Base-by-base conservation (phyloP, 208 protist species). In the Crithidia acanthocephali region DNA sequence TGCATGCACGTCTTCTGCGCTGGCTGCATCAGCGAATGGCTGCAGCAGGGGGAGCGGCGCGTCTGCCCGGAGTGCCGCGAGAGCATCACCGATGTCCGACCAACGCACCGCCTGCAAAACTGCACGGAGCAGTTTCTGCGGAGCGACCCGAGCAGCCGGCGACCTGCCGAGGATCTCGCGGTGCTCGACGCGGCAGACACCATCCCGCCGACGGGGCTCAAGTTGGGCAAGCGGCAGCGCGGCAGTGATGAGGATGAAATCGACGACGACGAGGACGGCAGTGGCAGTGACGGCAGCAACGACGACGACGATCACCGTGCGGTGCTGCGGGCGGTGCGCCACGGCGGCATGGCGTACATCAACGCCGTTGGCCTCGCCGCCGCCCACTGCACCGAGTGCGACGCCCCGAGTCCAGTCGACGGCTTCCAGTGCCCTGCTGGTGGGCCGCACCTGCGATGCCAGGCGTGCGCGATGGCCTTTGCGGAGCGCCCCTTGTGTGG, bases 1-100 rank as follows among this genome's bases (percentile, higher is more conserved):
- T 98, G 94, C 61, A 85, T 95, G 80, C 94, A 98, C 81, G 86
- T 89, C 42, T 95, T 94, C 67, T 98, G 94, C 63, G 85, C 86
- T 4, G 60, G 72, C 13, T 98, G 94, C 71, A 84, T 98, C 64
- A 93, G 83, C 64, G 57, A 62, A 35, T 93, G 88, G 86, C 18
- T 95, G n/a, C 57, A 50, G 13, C 33, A 76, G 28, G 70, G 73
- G 0, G 11, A 33, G 16, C 18, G 23, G 5, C 30, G 35, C 45
- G 83, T 48, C n/a, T 98, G 94, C 63, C 78, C 88, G 11, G 74
- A 92, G 71, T 98, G 94, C 72, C 76, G 83, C 50, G 27, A 32
- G 22, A 27, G 40, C 16, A 70, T 95, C 16, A 59, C 71, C 4
- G 86, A 93, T 56, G 67, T 96, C 11, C 86, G 86, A 10, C 92